Base-by-base conservation (phyloP, 208 protist species). In the Crithidia mellificae region DNA sequence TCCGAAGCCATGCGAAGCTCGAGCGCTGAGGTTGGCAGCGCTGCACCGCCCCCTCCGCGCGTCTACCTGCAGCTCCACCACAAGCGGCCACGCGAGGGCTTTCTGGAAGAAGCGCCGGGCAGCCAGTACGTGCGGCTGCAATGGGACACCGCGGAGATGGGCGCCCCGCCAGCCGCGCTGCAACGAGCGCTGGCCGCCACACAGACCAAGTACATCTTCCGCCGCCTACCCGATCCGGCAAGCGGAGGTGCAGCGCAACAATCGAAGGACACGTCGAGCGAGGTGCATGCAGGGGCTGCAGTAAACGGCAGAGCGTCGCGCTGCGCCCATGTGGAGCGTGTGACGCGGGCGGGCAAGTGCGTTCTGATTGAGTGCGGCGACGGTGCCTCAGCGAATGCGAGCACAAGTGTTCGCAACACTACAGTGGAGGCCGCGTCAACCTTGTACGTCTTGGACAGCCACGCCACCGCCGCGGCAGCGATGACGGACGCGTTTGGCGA, bases 91-190 rank as follows among this genome's bases (percentile, higher is more conserved):
- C 53, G 74, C 24, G 73, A 80, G 14, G 53, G 46, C 20, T 62
- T 63, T 38, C 24, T 50, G 6, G 68, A 57, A 17, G 57, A 68
- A 11, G 72, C 41, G 7, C 27, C 30, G n/a, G 36, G 36, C 0
- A 64, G 66, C 24, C 67, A 68, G 11, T 62, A 63, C 12, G 74
- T 84, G 14, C 74, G 74, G 2, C 38, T 84, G 36, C 61, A 71
- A 6, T 75, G 75, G 74, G 66, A 77, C 53, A 47, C 27, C 9
- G 38, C 43, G 6, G 69, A 72, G 58, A 78, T 84, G 74, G 74
- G 79, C 0, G 34, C 38, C 29, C 54, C 43, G 6, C 74, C 74
- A 2, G 34, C 41, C 0, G 20, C 30, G 38, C 71, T 77, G 47
- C 56, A 71, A 17, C 27, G 50, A 12, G 38, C 41, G 11, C 39